Evolutionary conservation across 805 yeast genomes (phyloP).

Genomic region (Trichomonascus vanleenenianus): DNA sequence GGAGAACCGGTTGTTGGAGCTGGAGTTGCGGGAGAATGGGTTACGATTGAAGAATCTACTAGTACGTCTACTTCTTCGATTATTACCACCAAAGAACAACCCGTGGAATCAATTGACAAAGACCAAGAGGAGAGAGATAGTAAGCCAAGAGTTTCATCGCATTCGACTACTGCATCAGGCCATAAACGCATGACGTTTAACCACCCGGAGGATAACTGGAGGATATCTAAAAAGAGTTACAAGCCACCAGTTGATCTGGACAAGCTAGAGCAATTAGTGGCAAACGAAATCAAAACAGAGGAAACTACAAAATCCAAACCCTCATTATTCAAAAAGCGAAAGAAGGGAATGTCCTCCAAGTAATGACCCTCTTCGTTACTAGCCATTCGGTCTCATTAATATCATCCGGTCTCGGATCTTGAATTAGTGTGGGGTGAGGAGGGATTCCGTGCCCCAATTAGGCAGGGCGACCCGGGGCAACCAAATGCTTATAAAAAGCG

Average conservation of each 20-base stretch:
- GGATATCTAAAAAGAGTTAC: background rate
- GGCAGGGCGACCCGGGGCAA: background rate
- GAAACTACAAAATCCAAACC: background rate
- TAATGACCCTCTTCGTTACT: too few relatives aligned
- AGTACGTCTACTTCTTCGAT: too few relatives aligned
- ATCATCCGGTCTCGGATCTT: too few relatives aligned
- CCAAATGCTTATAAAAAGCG: background rate
- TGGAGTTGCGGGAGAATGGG: too few relatives aligned
- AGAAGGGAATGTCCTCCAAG: slow-evolving; percentile 8
- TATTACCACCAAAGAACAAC: too few relatives aligned
- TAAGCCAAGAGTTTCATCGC: background rate
- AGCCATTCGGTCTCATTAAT: too few relatives aligned
- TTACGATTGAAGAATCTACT: background rate
- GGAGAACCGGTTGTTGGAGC: too few relatives aligned
- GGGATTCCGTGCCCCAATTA: too few relatives aligned
- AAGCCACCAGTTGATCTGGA: background rate
- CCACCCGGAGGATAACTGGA: slow-evolving; percentile 1
- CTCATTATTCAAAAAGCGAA: slow-evolving; percentile 8
- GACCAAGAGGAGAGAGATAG: background rate
- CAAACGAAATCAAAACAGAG: background rate
- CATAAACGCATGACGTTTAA: background rate
- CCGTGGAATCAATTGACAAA: too few relatives aligned
- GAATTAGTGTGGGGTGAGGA: too few relatives aligned
- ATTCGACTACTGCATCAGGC: background rate
- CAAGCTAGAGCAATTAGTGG: background rate